Percentiles rank a stretch among this genome's conserved stretches.
Conservation (phyloP, 345 rosid species). For the Noccaea caerulescens region DNA sequence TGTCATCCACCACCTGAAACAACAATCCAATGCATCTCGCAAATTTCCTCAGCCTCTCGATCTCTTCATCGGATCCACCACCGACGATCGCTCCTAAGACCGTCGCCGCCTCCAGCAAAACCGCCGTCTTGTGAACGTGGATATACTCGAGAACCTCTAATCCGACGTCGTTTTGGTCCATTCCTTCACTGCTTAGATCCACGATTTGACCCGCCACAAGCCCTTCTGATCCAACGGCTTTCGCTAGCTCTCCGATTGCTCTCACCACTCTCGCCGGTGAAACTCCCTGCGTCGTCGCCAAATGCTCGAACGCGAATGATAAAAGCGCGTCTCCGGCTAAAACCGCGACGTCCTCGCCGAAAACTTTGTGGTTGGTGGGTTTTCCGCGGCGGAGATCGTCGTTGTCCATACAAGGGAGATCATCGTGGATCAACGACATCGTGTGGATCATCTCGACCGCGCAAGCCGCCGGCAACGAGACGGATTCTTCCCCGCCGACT, state of each 20-base stretch:
- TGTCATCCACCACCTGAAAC: conserved; percentile 64
- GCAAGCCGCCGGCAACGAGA: conserved; percentile 85
- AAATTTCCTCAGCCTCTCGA: conserved; percentile 73
- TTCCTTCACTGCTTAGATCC: conserved; percentile 57
- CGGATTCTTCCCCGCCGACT: conserved; percentile 65
- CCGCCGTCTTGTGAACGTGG: conserved; percentile 80
- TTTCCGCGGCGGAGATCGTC: conserved; percentile 93
- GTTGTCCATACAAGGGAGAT: conserved; percentile 89
- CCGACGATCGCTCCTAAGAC: conserved; percentile 81
- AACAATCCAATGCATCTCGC: conserved; percentile 70
- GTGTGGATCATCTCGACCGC: conserved; percentile 92
- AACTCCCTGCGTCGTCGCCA: conserved; percentile 41
- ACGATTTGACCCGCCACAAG: conserved; percentile 62
- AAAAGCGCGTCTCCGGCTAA: conserved; percentile 86
- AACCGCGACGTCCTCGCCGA: conserved; percentile 77
- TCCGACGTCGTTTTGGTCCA: conserved; percentile 47
- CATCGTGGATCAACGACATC: conserved; percentile 91
- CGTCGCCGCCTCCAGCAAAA: conserved; percentile 68
- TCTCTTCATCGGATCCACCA: conserved; percentile 64
- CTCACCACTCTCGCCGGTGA: conserved; percentile 48
- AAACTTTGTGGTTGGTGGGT: conserved; percentile 85
- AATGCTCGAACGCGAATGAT: conserved; percentile 71
- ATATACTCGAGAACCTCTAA: conserved; percentile 72
- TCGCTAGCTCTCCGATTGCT: conserved; percentile 54
- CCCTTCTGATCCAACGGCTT: conserved; percentile 55